Base-by-base conservation (phyloP, 352 stramenopile species). In the Phytophthora colocasiae region DNA sequence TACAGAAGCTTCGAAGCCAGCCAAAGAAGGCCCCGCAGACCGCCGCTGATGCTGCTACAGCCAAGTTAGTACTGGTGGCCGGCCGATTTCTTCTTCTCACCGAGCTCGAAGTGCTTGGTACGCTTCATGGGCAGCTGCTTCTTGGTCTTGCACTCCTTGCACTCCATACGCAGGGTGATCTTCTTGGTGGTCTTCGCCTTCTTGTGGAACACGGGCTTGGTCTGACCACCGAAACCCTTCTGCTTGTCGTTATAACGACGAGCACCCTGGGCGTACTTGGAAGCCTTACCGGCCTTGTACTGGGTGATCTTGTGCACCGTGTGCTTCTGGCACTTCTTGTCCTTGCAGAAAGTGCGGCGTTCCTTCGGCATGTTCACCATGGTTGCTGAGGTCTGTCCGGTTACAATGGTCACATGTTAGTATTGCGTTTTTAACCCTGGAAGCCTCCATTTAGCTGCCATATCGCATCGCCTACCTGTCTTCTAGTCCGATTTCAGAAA, bases 301-400 rank as follows among this genome's bases (percentile, higher is more conserved):
- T 99, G 98, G 49, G 97, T 99, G 51, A 99, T 98, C 91, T 99
- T 99, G 92, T 99, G 97, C 52, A 98, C 72, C 48, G 95, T 98
- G 87, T 99, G 98, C 91, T 99, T 99, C 66, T 91, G 87, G 96
- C 98, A 99, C 83, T 98, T 98, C 85, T 98, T 98, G 77, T 85
- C 91, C 85, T 99, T 99, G 89, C 98, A 99, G 77, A 93, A 99
- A 56, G 98, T 99, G 80, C 96, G 97, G 74, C 97, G 96, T 95
- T 99, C 97, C 86, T 99, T 99, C 71, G 98, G 98, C 79, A 99
- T 97, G 90, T 99, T 99, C 67, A 99, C 98, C 98, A 99, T 99
- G 85, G 89, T 91, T 93, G 85, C 83, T 93, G 81, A 80, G 75
- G 82, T 91, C 81, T 91, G 7, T 43, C 14, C 38, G n/a, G n/a